Percentiles rank a stretch among this genome's conserved stretches.
phyloP scores from a whole-genome alignment of 176 grass and related monocot genomes.

The Rhynchospora tenuis region DNA sequence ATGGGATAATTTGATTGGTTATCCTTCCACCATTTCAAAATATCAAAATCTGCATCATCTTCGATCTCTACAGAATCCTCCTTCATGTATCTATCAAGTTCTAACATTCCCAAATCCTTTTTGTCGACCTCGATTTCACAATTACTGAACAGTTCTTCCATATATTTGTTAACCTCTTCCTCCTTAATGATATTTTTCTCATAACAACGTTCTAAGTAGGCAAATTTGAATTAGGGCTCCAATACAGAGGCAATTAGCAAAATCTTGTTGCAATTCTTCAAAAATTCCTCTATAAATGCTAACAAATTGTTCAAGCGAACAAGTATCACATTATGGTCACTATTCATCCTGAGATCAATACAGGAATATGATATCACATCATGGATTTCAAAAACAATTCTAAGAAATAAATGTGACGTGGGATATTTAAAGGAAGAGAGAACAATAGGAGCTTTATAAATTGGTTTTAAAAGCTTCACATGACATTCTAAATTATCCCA shows the following conservation, averaged over 20 bases:
- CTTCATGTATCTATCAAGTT: not conserved
- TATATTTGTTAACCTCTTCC: too few relatives aligned
- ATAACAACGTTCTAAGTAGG: too few relatives aligned
- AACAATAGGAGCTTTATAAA: too few relatives aligned
- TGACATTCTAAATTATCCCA: too few relatives aligned
- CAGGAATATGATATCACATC: not conserved
- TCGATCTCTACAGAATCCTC: not conserved
- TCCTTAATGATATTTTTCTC: too few relatives aligned
- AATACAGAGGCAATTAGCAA: not conserved
- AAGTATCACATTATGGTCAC: not conserved
- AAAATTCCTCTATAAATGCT: not conserved
- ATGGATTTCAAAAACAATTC: constrained; percentile 1
- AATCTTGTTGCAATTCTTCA: not conserved
- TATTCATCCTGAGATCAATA: not conserved
- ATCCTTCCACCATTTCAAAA: not conserved
- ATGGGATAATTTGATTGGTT: not conserved
- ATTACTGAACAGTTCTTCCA: too few relatives aligned
- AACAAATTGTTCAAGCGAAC: too few relatives aligned
- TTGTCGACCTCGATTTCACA: too few relatives aligned
- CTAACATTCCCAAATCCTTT: too few relatives aligned
- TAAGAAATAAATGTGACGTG: not conserved
- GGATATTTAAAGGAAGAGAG: too few relatives aligned
- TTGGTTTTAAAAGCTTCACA: too few relatives aligned
- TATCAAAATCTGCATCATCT: not conserved
- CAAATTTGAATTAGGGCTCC: not conserved